phyloP scores from a whole-genome alignment of 1,284 basidiomycete species.

The Sphagnurus paluster region DNA sequence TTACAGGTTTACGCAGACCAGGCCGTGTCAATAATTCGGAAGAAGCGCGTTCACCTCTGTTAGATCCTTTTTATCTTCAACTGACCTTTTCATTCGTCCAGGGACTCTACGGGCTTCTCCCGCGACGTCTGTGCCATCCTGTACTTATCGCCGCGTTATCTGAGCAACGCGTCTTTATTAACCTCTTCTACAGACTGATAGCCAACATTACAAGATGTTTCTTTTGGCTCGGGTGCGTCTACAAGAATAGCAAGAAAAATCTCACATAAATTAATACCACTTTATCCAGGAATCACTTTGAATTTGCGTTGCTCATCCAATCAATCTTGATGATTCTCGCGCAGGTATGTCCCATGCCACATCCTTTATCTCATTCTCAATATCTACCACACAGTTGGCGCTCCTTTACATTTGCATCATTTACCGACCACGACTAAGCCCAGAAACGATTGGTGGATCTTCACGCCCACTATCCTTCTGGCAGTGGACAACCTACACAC shows the following conservation, averaged over 20 bases:
- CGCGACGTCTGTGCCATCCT: slow-evolving; percentile 80
- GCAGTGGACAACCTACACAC: slow-evolving; percentile 80
- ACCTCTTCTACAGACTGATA: slow-evolving; percentile 50
- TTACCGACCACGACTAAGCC: slow-evolving; percentile 59
- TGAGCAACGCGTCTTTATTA: slow-evolving; percentile 10
- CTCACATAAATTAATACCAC: not conserved
- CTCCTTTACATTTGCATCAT: slow-evolving; percentile 78
- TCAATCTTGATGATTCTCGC: slow-evolving; percentile 81
- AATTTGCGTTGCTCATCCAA: slow-evolving; percentile 73
- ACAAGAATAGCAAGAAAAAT: not conserved
- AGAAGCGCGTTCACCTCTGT: slow-evolving; percentile 45
- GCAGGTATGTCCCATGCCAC: slow-evolving; percentile 52
- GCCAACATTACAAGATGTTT: slow-evolving; percentile 86
- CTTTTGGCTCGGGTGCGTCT: slow-evolving; percentile 74
- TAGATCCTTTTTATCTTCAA: slow-evolving; percentile 7
- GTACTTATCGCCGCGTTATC: slow-evolving; percentile 36
- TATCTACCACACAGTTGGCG: slow-evolving; percentile 48
- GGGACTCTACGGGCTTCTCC: slow-evolving; percentile 84
- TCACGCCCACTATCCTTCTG: slow-evolving; percentile 78
- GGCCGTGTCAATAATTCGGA: slow-evolving; percentile 68
- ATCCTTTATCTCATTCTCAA: not conserved
- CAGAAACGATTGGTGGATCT: slow-evolving; percentile 59
- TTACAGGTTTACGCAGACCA: slow-evolving; percentile 75
- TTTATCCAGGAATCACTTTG: slow-evolving; percentile 58
- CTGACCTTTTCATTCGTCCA: slow-evolving; percentile 29